A percentile compares a stretch with the other conserved stretches of the same genome.
These are phyloP conservation scores for Boletus edulis DNA, from an alignment of 768 basidiomycete species.

Conservation along the genomic window DNA sequence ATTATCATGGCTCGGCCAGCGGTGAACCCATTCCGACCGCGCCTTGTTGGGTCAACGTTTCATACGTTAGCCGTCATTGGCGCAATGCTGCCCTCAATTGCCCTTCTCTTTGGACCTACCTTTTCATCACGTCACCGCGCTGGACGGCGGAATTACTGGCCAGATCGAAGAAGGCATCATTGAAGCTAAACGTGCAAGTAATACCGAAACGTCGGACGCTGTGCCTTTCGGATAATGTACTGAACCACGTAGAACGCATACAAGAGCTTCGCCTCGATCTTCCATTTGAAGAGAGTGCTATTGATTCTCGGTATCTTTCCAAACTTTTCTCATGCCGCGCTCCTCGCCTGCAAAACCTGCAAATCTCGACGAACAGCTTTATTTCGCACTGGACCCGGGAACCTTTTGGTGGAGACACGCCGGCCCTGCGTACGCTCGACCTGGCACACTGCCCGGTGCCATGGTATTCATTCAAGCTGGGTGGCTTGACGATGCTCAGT, in stretches of 20 bases:
- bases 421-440: background rate
- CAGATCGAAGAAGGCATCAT: too few species aligned
- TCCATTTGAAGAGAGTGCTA: background rate
- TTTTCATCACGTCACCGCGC: too few species aligned
- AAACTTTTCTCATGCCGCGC: background rate
- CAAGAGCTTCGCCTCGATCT: background rate
- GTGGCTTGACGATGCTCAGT: constrained; percentile 34
- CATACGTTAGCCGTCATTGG: too few species aligned
- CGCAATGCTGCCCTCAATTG: too few species aligned
- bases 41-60: too few species aligned
- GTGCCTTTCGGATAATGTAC: background rate
- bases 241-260: background rate
- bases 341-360: background rate
- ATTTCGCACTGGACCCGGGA: too few species aligned
- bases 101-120: too few species aligned
- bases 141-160: too few species aligned
- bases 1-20: too few species aligned
- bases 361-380: background rate
- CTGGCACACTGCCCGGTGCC: background rate
- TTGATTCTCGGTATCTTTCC: background rate
- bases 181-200: background rate
- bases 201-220: background rate
- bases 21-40: too few species aligned
- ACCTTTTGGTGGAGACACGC: background rate
- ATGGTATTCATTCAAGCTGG: background rate